phyloP scores from a whole-genome alignment of 768 basidiomycete species.

The Amanita phalloides region DNA sequence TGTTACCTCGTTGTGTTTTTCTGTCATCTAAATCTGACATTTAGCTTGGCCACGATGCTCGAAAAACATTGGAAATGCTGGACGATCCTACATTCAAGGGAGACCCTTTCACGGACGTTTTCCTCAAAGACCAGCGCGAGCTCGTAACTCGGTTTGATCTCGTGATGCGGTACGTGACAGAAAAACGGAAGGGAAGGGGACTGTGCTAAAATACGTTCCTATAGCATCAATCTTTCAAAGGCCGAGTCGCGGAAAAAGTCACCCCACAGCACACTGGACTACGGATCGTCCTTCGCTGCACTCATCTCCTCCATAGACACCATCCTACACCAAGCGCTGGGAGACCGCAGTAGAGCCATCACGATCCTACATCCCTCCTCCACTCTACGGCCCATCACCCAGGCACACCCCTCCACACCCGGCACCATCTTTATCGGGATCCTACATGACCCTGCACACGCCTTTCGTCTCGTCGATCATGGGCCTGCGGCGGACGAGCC shows the following conservation, averaged over 20 bases:
- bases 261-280: conserved; percentile 38
- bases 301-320: conserved; percentile 41
- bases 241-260: conserved; percentile 33
- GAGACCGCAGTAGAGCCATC: conserved; percentile 57
- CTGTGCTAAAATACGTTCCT: background rate
- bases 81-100: conserved; percentile 32
- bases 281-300: conserved; percentile 48
- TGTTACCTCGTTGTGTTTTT: background rate
- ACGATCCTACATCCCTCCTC: conserved; percentile 47
- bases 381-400: conserved; percentile 33
- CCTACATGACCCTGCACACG: conserved; percentile 58
- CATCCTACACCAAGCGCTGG: conserved; percentile 55
- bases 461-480: conserved; percentile 84
- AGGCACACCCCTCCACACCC: conserved; percentile 41
- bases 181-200: background rate
- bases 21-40: background rate
- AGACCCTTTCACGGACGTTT: conserved; percentile 62
- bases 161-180: conserved; percentile 41
- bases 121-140: conserved; percentile 62
- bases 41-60: conserved; percentile 71
- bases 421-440: conserved; percentile 61
- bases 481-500: conserved; percentile 70
- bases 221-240: conserved; percentile 46
- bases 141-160: conserved; percentile 64
- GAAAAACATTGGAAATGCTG: conserved; percentile 56